Percentiles rank a stretch among this genome's conserved stretches.
Conservation (phyloP, 2,329 filamentous ascomycete genomes). For the Pseudogymnoascus sp. region DNA sequence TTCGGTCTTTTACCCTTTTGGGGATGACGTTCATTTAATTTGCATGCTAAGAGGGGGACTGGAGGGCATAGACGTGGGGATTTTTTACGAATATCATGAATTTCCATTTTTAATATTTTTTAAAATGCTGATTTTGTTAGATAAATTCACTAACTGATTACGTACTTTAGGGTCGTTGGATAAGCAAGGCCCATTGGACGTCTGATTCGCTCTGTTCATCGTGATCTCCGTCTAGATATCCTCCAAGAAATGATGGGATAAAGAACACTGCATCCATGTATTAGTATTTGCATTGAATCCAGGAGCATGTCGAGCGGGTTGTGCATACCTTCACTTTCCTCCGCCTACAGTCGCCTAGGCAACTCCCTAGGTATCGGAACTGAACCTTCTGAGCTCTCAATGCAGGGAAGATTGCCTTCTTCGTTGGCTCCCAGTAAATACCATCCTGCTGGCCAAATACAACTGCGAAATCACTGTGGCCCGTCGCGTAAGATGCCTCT, state of each 20-base stretch:
- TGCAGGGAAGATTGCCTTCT: conserved; percentile 20
- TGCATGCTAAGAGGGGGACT: neutral
- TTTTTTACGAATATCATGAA: too few relatives aligned
- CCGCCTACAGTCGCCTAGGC: conserved; percentile 12
- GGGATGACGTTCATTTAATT: neutral
- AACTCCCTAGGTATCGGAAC: conserved; percentile 26
- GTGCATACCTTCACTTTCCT: conserved; percentile 7
- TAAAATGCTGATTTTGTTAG: too few relatives aligned
- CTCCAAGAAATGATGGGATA: conserved; percentile 12
- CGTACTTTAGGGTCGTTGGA: too few relatives aligned
- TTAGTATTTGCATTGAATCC: neutral
- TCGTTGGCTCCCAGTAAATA: conserved; percentile 18
- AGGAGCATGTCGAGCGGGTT: neutral
- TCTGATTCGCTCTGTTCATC: neutral
- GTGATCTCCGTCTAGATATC: conserved; percentile 4
- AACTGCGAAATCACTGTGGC: neutral
- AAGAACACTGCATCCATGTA: neutral
- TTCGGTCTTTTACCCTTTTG: too few relatives aligned
- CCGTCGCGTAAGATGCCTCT: neutral
- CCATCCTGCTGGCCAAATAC: conserved; percentile 17
- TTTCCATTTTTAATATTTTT: too few relatives aligned
- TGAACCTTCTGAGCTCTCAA: conserved; percentile 26
- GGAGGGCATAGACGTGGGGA: neutral
- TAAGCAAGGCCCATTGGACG: too few relatives aligned
- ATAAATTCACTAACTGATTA: too few relatives aligned